These are phyloP conservation scores for Diaporthe australafricana DNA, from an alignment of 2,329 filamentous ascomycete genomes.

Conservation along the genomic window DNA sequence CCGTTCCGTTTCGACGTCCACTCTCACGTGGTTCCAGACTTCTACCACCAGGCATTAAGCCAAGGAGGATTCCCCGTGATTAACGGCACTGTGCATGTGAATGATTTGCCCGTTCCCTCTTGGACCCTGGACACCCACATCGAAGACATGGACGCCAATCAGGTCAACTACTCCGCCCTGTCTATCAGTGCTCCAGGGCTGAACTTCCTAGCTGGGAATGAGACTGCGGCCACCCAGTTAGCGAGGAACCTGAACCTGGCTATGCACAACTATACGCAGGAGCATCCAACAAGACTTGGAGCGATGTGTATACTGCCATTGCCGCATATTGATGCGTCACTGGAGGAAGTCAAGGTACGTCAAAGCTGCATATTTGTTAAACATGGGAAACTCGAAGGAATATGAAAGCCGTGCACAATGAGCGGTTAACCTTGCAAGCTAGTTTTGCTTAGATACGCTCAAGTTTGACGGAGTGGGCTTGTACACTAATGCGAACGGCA, in stretches of 20 bases:
- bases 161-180: neutral
- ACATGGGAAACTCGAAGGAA: neutral
- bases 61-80: neutral
- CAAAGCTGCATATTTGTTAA: no score
- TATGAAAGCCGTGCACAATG: neutral
- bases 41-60: neutral
- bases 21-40: constrained; percentile 2
- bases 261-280: neutral
- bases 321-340: neutral
- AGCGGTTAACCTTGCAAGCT: neutral
- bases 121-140: neutral
- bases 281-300: neutral
- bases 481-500: neutral
- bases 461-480: neutral
- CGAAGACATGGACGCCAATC: neutral
- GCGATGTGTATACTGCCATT: constrained; percentile 5
- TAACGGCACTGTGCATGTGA: neutral
- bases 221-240: neutral
- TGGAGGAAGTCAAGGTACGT: neutral
- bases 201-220: neutral
- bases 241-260: neutral
- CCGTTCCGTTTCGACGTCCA: neutral
- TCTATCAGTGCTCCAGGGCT: neutral
- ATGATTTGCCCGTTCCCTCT: neutral
- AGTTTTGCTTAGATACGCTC: neutral